Conservation (phyloP, 129 eudicot species). For the Rutidosis leptorrhynchoides region DNA sequence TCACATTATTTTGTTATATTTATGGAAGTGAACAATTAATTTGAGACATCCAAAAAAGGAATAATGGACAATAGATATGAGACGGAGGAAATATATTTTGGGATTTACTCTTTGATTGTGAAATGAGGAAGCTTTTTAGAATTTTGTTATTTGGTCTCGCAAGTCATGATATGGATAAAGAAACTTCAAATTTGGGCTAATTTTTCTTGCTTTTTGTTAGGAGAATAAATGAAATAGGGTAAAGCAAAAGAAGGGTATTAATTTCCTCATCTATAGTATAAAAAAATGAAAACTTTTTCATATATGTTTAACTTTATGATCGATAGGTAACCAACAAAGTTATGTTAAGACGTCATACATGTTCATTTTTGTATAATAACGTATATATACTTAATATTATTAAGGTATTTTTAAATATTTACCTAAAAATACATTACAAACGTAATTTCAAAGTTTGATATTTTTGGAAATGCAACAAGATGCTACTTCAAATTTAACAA, state of each 20-base stretch:
- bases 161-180: neutral
- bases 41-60: too few relatives aligned
- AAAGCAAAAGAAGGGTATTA: too few relatives aligned
- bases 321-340: neutral
- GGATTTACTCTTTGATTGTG: neutral
- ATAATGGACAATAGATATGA: too few relatives aligned
- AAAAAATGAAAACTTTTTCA: neutral
- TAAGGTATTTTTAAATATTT: too few relatives aligned
- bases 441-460: neutral
- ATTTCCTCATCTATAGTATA: too few relatives aligned
- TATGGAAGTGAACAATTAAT: too few relatives aligned
- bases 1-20: too few relatives aligned
- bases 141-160: neutral
- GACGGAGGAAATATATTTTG: too few relatives aligned
- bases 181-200: neutral
- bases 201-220: neutral
- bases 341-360: neutral
- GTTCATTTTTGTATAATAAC: too few relatives aligned
- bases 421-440: too few relatives aligned
- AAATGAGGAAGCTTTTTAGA: neutral
- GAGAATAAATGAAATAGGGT: too few relatives aligned
- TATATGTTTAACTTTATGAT: neutral
- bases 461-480: slow-evolving; percentile 16
- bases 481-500: slow-evolving; percentile 41
- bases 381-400: too few relatives aligned